A percentile compares a stretch with the other conserved stretches of the same genome.
Conservation (phyloP, 257 asterid genomes). For the Vinca minor region DNA sequence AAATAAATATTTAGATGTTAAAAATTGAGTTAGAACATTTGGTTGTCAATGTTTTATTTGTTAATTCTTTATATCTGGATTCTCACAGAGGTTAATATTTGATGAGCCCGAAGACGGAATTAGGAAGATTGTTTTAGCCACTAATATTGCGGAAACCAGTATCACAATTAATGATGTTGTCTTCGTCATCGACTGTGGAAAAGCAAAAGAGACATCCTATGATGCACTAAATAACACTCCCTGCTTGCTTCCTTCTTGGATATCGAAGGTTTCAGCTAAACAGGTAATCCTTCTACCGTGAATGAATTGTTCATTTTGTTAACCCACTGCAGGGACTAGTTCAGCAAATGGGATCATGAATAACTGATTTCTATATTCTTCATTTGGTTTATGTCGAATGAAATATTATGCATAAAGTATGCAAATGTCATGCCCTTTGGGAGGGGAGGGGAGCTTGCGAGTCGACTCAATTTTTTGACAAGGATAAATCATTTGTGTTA, state of each 20-base stretch:
- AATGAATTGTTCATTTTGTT: not conserved
- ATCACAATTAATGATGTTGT: slow-evolving; percentile 86
- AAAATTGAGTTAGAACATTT: not conserved
- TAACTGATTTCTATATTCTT: not conserved
- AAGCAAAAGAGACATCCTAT: slow-evolving; percentile 89
- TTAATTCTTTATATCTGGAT: slow-evolving; percentile 22
- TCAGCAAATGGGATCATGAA: not conserved
- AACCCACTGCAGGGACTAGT: not conserved
- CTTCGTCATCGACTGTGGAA: slow-evolving; percentile 84
- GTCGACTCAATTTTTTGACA: too few relatives aligned
- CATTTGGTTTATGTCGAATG: not conserved
- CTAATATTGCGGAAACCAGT: slow-evolving; percentile 97
- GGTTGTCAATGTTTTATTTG: slow-evolving; percentile 12
- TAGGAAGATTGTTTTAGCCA: slow-evolving; percentile 80
- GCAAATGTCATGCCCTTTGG: not conserved
- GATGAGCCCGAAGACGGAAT: slow-evolving; percentile 69
- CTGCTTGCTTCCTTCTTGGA: slow-evolving; percentile 95
- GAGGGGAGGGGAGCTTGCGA: too few relatives aligned
- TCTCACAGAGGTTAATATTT: slow-evolving; percentile 69
- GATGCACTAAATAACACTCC: slow-evolving; percentile 96
- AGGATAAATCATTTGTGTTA: too few relatives aligned
- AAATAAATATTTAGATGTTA: not conserved
- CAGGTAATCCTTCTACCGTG: slow-evolving; percentile 42
- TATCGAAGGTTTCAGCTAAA: slow-evolving; percentile 81
- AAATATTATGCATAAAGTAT: not conserved